Evolutionary conservation across 106 monocot genomes (phyloP).

Genomic region (Posidonia australis): DNA sequence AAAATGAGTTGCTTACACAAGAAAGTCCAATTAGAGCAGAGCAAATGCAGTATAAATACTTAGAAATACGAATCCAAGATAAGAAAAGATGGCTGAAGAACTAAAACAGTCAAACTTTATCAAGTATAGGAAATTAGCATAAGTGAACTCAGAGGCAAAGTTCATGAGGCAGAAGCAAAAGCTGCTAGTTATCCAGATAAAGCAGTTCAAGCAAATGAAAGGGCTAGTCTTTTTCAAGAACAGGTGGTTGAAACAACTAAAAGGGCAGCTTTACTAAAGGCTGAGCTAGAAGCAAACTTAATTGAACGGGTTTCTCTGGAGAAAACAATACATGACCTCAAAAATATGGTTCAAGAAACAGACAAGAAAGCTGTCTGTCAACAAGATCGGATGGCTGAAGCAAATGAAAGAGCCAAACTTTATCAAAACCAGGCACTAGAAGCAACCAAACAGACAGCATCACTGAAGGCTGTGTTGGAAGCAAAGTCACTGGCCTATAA

Average conservation of each 20-base stretch:
- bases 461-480: constrained; percentile 22
- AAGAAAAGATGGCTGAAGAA: too few relatives aligned
- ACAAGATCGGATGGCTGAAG: constrained; percentile 26
- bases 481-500: neutral
- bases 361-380: constrained; percentile 26
- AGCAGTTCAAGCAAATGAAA: constrained; percentile 25
- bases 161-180: neutral
- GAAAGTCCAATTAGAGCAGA: too few relatives aligned
- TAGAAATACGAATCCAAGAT: too few relatives aligned
- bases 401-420: constrained; percentile 26
- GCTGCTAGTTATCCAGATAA: constrained; percentile 3
- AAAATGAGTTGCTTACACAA: too few relatives aligned
- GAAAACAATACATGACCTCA: constrained; percentile 30
- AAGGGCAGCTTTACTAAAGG: constrained; percentile 31
- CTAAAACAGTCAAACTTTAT: too few relatives aligned
- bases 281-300: constrained; percentile 45
- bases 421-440: constrained; percentile 25
- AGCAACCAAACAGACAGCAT: too few relatives aligned
- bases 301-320: constrained; percentile 19
- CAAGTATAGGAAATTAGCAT: neutral
- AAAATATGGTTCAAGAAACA: constrained; percentile 20
- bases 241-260: constrained; percentile 29
- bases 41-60: too few relatives aligned
- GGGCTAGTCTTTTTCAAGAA: constrained; percentile 16
- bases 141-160: neutral